Conservation (phyloP, 2,329 filamentous ascomycete genomes). For the Chrysosporium queenslandicum region DNA sequence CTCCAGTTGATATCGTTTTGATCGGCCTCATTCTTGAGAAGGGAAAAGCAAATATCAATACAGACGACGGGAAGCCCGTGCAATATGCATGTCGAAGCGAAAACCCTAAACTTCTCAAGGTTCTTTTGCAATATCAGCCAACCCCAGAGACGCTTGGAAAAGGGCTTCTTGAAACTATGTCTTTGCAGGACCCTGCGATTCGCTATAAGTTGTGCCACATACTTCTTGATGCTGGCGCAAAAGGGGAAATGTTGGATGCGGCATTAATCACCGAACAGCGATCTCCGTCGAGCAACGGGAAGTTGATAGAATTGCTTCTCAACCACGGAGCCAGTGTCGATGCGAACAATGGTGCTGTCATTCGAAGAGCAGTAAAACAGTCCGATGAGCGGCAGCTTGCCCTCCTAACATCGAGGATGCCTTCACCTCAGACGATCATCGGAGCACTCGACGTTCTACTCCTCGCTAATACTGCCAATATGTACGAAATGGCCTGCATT, state of each 20-base stretch:
- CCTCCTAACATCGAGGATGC: constrained; percentile 13
- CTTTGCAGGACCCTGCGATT: constrained; percentile 4
- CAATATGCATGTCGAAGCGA: constrained; percentile 13
- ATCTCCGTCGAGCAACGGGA: constrained; percentile 10
- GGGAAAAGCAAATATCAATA: constrained; percentile 17
- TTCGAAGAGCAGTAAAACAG: constrained; percentile 15
- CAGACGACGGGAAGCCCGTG: constrained; percentile 13
- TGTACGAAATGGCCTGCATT: constrained; percentile 15
- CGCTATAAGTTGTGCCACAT: constrained; percentile 16
- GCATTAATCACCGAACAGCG: constrained; percentile 15
- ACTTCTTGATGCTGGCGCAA: constrained; percentile 17
- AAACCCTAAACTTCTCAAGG: constrained; percentile 12
- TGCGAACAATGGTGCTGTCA: constrained; percentile 14
- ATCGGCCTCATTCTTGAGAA: constrained; percentile 17
- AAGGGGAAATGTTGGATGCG: constrained; percentile 13
- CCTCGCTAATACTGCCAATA: constrained; percentile 2
- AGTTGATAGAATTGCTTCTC: constrained; percentile 16
- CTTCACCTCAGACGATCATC: constrained; percentile 13
- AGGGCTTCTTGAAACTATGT: constrained; percentile 13
- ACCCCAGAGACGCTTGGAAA: constrained; percentile 10
- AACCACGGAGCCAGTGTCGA: constrained; percentile 17
- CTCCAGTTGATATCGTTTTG: constrained; percentile 15
- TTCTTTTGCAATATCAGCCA: constrained; percentile 16
- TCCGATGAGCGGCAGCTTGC: constrained; percentile 16
- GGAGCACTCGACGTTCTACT: constrained; percentile 12